Percentiles rank a stretch among this genome's conserved stretches.
These are phyloP conservation scores for Acrodontium crateriforme DNA, from an alignment of 2,329 filamentous ascomycete genomes.

Conservation along the genomic window DNA sequence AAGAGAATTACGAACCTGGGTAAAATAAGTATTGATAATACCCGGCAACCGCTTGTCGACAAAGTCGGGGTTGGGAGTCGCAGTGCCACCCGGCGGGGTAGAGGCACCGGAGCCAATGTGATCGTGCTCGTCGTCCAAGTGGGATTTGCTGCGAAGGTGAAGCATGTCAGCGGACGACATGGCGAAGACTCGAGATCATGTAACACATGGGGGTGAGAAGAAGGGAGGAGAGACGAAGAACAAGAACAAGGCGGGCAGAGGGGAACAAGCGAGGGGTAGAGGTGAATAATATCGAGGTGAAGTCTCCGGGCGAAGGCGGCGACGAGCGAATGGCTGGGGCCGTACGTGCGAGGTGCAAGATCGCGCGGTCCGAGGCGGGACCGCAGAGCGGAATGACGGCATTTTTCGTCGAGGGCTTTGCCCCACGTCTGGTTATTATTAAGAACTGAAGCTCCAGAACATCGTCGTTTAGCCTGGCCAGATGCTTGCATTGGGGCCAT, in stretches of 20 bases:
- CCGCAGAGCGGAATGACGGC: too few species aligned
- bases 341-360: too few species aligned
- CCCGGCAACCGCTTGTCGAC: conserved; percentile 90
- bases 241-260: conserved; percentile 3
- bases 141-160: conserved; percentile 17
- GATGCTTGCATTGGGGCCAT: too few species aligned
- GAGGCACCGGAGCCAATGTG: conserved; percentile 69
- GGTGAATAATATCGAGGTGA: too few species aligned
- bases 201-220: conserved; percentile 4
- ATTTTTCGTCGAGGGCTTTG: too few species aligned
- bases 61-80: conserved; percentile 84
- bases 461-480: too few species aligned
- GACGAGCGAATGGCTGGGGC: too few species aligned
- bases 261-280: neutral
- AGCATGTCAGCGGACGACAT: conserved; percentile 13
- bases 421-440: too few species aligned
- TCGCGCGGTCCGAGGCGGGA: too few species aligned
- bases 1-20: conserved; percentile 93
- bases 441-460: too few species aligned
- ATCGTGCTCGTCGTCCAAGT: conserved; percentile 53
- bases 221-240: conserved; percentile 2
- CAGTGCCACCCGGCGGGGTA: conserved; percentile 69
- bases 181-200: conserved; percentile 6
- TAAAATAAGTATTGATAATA: conserved; percentile 90
- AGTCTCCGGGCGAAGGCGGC: too few species aligned